Percentiles rank a stretch among this genome's conserved stretches.
Evolutionary conservation across 73 alveolate species (phyloP).

Genomic region (Symbiodinium pilosum): DNA sequence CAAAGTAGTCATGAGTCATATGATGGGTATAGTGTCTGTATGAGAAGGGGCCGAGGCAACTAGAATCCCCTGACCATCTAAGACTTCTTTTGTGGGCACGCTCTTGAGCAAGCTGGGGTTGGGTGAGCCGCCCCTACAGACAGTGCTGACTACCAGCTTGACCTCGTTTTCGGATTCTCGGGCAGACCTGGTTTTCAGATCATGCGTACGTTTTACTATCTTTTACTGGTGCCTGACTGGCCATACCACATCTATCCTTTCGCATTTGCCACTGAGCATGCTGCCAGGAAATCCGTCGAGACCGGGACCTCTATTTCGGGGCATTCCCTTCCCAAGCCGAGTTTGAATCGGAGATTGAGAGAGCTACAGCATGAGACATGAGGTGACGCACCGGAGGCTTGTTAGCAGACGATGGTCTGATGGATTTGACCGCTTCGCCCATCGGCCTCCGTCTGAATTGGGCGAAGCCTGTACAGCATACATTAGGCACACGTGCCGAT

Average conservation of each 20-base stretch:
- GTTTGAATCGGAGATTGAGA: conserved; percentile 26
- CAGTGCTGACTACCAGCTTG: conserved; percentile 52
- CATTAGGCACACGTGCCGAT: background rate
- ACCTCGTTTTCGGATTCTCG: conserved; percentile 54
- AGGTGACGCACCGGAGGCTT: no score
- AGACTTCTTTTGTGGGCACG: conserved; percentile 84
- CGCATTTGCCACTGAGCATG: background rate
- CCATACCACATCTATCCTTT: background rate
- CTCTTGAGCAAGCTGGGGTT: conserved; percentile 64
- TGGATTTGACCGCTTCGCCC: background rate
- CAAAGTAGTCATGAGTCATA: no score
- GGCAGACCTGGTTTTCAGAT: background rate
- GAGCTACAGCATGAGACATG: background rate
- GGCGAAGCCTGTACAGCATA: background rate
- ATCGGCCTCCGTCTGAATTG: background rate
- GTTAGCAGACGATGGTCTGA: background rate
- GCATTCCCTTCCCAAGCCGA: conserved; percentile 51
- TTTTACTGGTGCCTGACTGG: background rate
- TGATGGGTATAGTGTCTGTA: no score
- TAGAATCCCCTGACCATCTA: background rate
- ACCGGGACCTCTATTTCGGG: conserved; percentile 57
- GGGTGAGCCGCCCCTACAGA: conserved; percentile 76
- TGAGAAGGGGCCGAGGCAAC: no score
- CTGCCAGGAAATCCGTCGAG: conserved; percentile 71
- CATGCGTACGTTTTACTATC: background rate